Conservation (phyloP, 768 basidiomycete genomes). For the Trametes maxima region DNA sequence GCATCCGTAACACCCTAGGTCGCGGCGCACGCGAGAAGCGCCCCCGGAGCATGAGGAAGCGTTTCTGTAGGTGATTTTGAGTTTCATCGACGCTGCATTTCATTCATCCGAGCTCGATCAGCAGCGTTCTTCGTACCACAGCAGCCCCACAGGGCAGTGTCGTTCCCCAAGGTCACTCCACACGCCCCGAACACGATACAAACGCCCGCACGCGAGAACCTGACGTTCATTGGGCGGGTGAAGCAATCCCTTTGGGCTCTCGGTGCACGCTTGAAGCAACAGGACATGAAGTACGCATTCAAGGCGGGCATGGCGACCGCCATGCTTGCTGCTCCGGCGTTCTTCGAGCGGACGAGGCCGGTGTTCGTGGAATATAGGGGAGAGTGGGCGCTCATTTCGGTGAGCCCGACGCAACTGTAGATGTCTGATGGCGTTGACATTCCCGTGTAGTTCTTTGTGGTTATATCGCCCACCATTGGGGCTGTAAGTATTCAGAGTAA, state of each 20-base stretch:
- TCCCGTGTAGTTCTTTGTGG: constrained; percentile 72
- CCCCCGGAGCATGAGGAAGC: constrained; percentile 24
- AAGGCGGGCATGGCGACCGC: constrained; percentile 86
- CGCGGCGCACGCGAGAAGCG: constrained; percentile 14
- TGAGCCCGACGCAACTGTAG: constrained; percentile 31
- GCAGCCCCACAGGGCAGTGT: constrained; percentile 48
- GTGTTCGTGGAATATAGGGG: constrained; percentile 82
- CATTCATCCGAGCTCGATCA: constrained; percentile 24
- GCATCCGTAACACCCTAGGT: neutral
- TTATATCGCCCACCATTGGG: constrained; percentile 89
- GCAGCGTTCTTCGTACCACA: constrained; percentile 55
- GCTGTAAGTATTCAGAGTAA: constrained; percentile 50
- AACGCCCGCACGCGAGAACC: constrained; percentile 62
- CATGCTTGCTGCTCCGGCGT: constrained; percentile 84
- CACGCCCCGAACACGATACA: constrained; percentile 88
- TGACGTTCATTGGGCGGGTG: constrained; percentile 62
- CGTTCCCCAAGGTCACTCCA: constrained; percentile 79
- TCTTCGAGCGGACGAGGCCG: constrained; percentile 76
- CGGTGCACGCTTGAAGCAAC: constrained; percentile 63
- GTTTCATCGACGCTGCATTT: neutral
- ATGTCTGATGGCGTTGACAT: constrained; percentile 9
- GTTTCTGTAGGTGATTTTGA: constrained; percentile 30
- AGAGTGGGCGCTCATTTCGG: constrained; percentile 96
- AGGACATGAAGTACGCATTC: constrained; percentile 83
- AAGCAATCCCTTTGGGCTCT: constrained; percentile 76